Evolutionary conservation across 2,329 filamentous ascomycete genomes (phyloP).

Genomic region (Zasmidium citrigriseum): DNA sequence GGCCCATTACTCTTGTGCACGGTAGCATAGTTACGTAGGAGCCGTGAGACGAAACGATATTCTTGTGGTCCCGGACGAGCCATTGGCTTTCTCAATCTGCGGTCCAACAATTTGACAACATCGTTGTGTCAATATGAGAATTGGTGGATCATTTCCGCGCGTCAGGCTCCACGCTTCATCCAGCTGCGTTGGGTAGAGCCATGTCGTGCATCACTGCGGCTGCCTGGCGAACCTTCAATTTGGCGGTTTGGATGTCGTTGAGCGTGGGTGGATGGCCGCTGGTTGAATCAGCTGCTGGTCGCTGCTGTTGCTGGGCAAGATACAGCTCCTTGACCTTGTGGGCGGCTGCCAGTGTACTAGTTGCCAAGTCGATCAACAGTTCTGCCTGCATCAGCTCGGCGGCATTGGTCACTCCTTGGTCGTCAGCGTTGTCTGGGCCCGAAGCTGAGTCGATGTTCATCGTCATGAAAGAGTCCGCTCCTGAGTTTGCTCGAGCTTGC

Average conservation of each 20-base stretch:
- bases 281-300: slow-evolving; percentile 16
- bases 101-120: too few species aligned
- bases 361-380: slow-evolving; percentile 29
- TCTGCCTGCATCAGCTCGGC: slow-evolving; percentile 30
- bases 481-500: not conserved
- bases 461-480: not conserved
- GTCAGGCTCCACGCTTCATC: not conserved
- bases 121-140: too few species aligned
- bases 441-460: slow-evolving; percentile 3
- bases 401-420: slow-evolving; percentile 12
- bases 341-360: slow-evolving; percentile 26
- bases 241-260: slow-evolving; percentile 25
- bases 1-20: too few species aligned
- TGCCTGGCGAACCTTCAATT: slow-evolving; percentile 26
- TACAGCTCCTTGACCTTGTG: slow-evolving; percentile 26
- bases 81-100: too few species aligned
- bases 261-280: slow-evolving; percentile 18
- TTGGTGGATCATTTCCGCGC: not conserved
- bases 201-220: slow-evolving; percentile 28
- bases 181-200: slow-evolving; percentile 9
- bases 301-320: slow-evolving; percentile 22
- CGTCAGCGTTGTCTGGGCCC: not conserved
- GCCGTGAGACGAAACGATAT: too few species aligned
- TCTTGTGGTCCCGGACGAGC: too few species aligned
- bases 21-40: too few species aligned